Evolutionary conservation across 176 grass and related monocot species (phyloP).

Genomic region (Hsuehochloa calcarea): DNA sequence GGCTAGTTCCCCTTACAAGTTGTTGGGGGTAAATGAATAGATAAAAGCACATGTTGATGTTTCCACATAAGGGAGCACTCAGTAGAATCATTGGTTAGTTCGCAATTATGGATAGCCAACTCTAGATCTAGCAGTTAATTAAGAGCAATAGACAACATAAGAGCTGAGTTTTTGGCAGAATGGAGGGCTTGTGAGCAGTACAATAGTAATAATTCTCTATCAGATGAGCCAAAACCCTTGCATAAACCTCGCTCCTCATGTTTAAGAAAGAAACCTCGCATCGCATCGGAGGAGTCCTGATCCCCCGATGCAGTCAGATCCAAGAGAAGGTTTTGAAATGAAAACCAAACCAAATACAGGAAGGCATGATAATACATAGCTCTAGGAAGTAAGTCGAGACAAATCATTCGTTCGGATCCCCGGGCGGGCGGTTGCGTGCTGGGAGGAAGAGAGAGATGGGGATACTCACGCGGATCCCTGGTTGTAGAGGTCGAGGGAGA

Average conservation of each 20-base stretch:
- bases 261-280: background rate
- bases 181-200: background rate
- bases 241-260: background rate
- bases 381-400: background rate
- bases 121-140: conserved; percentile 19
- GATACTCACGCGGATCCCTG: conserved; percentile 81
- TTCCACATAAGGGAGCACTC: background rate
- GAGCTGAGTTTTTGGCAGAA: background rate
- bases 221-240: background rate
- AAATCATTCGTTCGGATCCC: background rate
- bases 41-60: background rate
- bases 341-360: background rate
- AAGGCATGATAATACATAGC: background rate
- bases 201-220: background rate
- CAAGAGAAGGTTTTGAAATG: background rate
- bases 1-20: background rate
- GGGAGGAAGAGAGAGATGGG: background rate
- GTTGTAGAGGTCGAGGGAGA: conserved; percentile 96
- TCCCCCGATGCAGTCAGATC: background rate
- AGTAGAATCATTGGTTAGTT: background rate
- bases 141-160: background rate
- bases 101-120: background rate
- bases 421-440: background rate
- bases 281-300: background rate
- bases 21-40: background rate